Conservation (phyloP, 2,329 filamentous ascomycete species). For the Zopfia rhizophila region DNA sequence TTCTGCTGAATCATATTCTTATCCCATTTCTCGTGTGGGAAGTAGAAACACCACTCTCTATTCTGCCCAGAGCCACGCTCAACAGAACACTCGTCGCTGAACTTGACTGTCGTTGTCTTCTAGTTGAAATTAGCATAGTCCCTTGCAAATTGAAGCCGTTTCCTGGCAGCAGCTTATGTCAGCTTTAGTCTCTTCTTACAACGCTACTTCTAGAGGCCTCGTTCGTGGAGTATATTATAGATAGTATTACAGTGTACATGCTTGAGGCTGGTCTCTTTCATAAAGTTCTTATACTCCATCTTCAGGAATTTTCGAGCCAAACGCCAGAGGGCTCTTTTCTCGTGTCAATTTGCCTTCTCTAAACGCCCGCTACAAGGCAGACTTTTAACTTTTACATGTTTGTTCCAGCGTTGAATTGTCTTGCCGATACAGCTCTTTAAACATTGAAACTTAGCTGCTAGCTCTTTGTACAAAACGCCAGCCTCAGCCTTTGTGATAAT, state of each 20-base stretch:
- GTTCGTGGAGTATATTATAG: too few species aligned
- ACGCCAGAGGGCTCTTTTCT: slow-evolving; percentile 1
- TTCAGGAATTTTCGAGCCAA: slow-evolving; percentile 4
- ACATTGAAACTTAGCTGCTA: slow-evolving; percentile 7
- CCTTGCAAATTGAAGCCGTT: too few species aligned
- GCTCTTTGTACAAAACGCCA: slow-evolving; percentile 1
- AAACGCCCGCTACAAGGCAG: slow-evolving; percentile 6
- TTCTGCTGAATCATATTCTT: slow-evolving; percentile 3
- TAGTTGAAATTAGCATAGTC: too few species aligned
- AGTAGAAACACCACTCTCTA: background rate
- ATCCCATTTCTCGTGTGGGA: slow-evolving; percentile 3
- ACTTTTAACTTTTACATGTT: slow-evolving; percentile 1
- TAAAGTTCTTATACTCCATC: slow-evolving; percentile 9
- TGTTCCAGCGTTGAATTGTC: slow-evolving; percentile 5
- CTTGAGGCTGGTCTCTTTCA: too few species aligned
- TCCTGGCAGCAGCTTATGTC: too few species aligned
- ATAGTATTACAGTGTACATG: too few species aligned
- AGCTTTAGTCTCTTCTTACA: too few species aligned
- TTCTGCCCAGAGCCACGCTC: slow-evolving; percentile 9
- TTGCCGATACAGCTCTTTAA: slow-evolving; percentile 7
- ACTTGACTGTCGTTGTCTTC: slow-evolving; percentile 1
- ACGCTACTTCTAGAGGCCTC: too few species aligned
- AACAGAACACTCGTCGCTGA: slow-evolving; percentile 9
- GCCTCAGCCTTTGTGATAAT: slow-evolving; percentile 12
- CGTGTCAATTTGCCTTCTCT: slow-evolving; percentile 2